phyloP scores from a whole-genome alignment of 2,329 filamentous ascomycete species.

The Neonectria ditissima region DNA sequence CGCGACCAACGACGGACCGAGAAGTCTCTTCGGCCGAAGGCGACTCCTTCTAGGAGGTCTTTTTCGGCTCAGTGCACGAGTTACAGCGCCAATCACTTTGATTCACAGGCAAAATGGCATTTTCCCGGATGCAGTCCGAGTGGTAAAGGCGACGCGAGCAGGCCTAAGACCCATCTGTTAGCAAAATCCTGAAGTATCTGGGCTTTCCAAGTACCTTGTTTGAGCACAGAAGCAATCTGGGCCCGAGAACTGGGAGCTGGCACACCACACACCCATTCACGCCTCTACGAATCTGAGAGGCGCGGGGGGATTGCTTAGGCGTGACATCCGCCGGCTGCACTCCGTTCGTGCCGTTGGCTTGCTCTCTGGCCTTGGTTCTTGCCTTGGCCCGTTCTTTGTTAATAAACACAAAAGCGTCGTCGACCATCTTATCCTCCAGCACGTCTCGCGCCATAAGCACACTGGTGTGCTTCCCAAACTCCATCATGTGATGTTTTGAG shows the following conservation, averaged over 20 bases:
- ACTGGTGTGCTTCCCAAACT: constrained; percentile 67
- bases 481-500: constrained; percentile 60
- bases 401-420: constrained; percentile 57
- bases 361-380: constrained; percentile 24
- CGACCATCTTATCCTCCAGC: constrained; percentile 58
- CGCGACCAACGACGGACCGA: constrained; percentile 5
- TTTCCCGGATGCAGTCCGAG: constrained; percentile 56
- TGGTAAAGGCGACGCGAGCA: constrained; percentile 63
- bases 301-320: constrained; percentile 47
- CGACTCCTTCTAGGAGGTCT: constrained; percentile 44
- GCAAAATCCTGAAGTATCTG: constrained; percentile 14
- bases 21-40: constrained; percentile 28
- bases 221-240: constrained; percentile 61
- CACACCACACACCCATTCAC: constrained; percentile 62
- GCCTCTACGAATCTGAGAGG: constrained; percentile 55
- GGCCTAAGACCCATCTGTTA: constrained; percentile 48
- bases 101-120: constrained; percentile 52
- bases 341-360: constrained; percentile 27
- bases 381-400: constrained; percentile 54
- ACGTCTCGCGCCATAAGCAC: constrained; percentile 63
- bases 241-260: constrained; percentile 60
- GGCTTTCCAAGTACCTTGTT: constrained; percentile 57
- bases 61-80: constrained; percentile 48
- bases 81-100: constrained; percentile 59
- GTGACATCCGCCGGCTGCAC: constrained; percentile 28